Percentiles rank a stretch among this genome's conserved stretches.
These are phyloP conservation scores for Gaeumannomyces tritici DNA, from an alignment of 2,329 filamentous ascomycete species.

Conservation along the genomic window DNA sequence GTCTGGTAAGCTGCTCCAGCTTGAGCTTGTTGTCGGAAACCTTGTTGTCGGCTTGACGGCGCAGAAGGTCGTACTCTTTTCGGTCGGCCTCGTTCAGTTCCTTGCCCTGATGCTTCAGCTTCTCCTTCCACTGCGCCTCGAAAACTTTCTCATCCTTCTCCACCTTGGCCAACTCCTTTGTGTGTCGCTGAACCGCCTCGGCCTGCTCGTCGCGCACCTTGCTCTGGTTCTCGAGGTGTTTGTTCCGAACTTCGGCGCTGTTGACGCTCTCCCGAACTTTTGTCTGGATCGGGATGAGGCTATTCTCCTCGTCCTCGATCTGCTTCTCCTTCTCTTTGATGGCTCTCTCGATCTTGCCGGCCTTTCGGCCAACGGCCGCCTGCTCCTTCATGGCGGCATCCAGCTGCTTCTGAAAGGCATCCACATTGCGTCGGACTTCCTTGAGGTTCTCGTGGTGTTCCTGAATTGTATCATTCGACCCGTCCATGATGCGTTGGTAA, in stretches of 20 bases:
- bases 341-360: slow-evolving; percentile 68
- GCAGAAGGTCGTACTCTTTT: slow-evolving; percentile 79
- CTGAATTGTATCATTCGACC: slow-evolving; percentile 81
- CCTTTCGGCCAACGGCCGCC: slow-evolving; percentile 63
- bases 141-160: slow-evolving; percentile 84
- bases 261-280: slow-evolving; percentile 74
- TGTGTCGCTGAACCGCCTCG: slow-evolving; percentile 58
- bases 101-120: slow-evolving; percentile 76
- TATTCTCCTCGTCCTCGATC: slow-evolving; percentile 78
- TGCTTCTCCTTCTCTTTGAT: slow-evolving; percentile 82
- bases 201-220: slow-evolving; percentile 70
- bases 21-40: slow-evolving; percentile 74
- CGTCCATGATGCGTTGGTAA: slow-evolving; percentile 87
- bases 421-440: slow-evolving; percentile 79
- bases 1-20: slow-evolving; percentile 76
- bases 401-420: slow-evolving; percentile 70
- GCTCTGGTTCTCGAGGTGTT: slow-evolving; percentile 58
- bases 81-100: slow-evolving; percentile 79
- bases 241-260: slow-evolving; percentile 59
- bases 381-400: slow-evolving; percentile 81
- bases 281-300: slow-evolving; percentile 80
- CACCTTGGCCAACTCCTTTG: slow-evolving; percentile 74
- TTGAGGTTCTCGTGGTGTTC: slow-evolving; percentile 92
- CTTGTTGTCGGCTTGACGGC: slow-evolving; percentile 74
- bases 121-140: slow-evolving; percentile 77